These are phyloP conservation scores for Globisporangium perplexum DNA, from an alignment of 352 stramenopile species.

Conservation along the genomic window DNA sequence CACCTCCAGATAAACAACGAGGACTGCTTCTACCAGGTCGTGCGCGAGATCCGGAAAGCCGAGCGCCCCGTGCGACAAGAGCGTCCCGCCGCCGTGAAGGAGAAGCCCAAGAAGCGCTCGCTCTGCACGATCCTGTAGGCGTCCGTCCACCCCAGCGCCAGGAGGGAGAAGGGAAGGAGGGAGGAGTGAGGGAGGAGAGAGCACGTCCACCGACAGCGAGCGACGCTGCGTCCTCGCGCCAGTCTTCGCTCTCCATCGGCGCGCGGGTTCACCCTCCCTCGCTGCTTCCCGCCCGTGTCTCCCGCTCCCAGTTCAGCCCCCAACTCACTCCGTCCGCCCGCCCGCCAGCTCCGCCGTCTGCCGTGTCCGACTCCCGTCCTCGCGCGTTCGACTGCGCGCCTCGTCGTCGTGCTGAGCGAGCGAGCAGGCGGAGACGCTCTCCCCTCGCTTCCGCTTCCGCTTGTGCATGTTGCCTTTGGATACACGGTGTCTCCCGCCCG, in stretches of 20 bases:
- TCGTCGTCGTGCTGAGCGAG: neutral
- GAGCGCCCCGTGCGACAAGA: conserved; percentile 54
- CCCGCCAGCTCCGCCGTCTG: neutral
- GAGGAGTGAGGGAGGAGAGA: too few relatives aligned
- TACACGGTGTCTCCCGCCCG: neutral
- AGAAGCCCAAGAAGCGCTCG: conserved; percentile 60
- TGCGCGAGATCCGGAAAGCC: conserved; percentile 80
- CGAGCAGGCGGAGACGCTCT: neutral
- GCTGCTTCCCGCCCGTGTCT: neutral
- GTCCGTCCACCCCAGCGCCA: neutral
- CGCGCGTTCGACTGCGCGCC: neutral
- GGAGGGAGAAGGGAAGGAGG: too few relatives aligned
- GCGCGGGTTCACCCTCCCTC: too few relatives aligned
- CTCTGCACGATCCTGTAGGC: conserved; percentile 45
- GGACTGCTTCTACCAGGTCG: conserved; percentile 88
- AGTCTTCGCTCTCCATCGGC: too few relatives aligned
- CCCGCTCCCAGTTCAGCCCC: neutral
- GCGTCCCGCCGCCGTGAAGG: conserved; percentile 23
- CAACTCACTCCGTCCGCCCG: neutral
- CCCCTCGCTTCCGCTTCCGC: too few relatives aligned
- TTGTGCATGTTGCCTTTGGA: neutral
- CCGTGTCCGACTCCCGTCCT: neutral
- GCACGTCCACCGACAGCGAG: too few relatives aligned
- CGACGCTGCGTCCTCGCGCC: too few relatives aligned
- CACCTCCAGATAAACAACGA: conserved; percentile 75